These are phyloP conservation scores for Allodekkera sacchari DNA, from an alignment of 805 yeast species.

Conservation along the genomic window DNA sequence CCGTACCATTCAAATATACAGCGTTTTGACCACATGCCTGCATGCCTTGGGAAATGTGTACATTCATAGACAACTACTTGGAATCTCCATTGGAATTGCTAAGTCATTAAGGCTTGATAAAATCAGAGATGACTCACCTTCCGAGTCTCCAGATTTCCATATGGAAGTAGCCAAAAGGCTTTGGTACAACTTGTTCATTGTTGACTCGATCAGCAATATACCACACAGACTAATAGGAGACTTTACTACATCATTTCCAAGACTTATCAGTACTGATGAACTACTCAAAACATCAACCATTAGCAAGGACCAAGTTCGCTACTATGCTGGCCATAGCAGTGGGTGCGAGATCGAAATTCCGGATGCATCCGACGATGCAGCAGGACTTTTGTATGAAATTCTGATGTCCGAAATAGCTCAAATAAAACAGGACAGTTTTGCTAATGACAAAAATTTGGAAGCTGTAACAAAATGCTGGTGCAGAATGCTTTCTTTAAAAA, in stretches of 20 bases:
- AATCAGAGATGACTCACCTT: slow-evolving; percentile 7
- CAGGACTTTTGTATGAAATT: slow-evolving; percentile 3
- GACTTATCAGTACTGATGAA: slow-evolving; percentile 9
- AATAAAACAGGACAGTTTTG: slow-evolving; percentile 2
- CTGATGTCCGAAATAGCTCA: slow-evolving; percentile 2
- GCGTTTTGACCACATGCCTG: slow-evolving; percentile 16
- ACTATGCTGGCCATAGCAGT: too few species aligned
- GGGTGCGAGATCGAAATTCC: background rate
- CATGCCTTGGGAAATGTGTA: slow-evolving; percentile 18
- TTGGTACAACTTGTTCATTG: slow-evolving; percentile 18
- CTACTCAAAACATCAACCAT: background rate
- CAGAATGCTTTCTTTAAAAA: slow-evolving; percentile 8
- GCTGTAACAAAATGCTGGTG: slow-evolving; percentile 8
- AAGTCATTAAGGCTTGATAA: slow-evolving; percentile 6
- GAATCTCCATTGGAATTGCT: slow-evolving; percentile 14
- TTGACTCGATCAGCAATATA: slow-evolving; percentile 19
- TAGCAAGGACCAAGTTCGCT: too few species aligned
- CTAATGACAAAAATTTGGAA: background rate
- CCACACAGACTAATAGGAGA: slow-evolving; percentile 14
- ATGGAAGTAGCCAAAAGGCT: slow-evolving; percentile 16
- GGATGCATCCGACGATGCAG: slow-evolving; percentile 1
- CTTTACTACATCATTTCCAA: slow-evolving; percentile 15
- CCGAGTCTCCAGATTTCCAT: slow-evolving; percentile 7
- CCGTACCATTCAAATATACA: slow-evolving; percentile 16
- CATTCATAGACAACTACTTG: slow-evolving; percentile 13